phyloP scores from a whole-genome alignment of 2,329 filamentous ascomycete genomes.

The Cercospora berteroae region DNA sequence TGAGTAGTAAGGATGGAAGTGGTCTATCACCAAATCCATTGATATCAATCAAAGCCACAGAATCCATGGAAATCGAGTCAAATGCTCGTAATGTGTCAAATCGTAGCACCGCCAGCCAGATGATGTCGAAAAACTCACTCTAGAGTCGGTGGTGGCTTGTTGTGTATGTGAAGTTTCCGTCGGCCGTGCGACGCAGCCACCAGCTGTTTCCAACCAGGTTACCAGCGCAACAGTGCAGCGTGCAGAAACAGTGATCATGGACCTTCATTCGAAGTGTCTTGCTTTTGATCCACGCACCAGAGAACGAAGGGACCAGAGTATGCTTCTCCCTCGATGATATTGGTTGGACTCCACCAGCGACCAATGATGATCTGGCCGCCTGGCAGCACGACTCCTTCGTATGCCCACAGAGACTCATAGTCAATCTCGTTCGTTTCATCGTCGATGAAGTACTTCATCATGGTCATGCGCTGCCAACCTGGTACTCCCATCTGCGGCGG shows the following conservation, averaged over 20 bases:
- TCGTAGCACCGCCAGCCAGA: background rate
- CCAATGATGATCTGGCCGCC: constrained; percentile 49
- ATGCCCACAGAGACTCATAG: constrained; percentile 46
- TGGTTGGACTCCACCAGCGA: constrained; percentile 47
- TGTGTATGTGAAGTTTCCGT: background rate
- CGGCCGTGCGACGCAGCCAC: background rate
- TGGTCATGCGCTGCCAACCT: constrained; percentile 55
- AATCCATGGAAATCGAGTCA: background rate
- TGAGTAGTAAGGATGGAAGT: background rate
- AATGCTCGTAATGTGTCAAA: background rate
- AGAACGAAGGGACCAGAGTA: constrained; percentile 46
- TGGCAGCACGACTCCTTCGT: constrained; percentile 51
- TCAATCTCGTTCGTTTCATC: constrained; percentile 30
- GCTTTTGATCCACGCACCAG: constrained; percentile 36
- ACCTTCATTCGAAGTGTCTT: background rate
- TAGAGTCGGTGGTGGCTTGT: background rate
- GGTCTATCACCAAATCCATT: background rate
- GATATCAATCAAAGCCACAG: background rate
- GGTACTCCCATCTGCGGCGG: constrained; percentile 50
- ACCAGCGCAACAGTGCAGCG: background rate
- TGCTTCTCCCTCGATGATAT: constrained; percentile 25
- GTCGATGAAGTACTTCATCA: constrained; percentile 53
- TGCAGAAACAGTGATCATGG: too few species aligned
- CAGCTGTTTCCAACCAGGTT: background rate
- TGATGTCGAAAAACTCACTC: background rate